Evolutionary conservation across 2,329 filamentous ascomycete genomes (phyloP), one percentile per base, ranked within the genome.

Genomic region (Mycosphaerelloides madeirae): DNA sequence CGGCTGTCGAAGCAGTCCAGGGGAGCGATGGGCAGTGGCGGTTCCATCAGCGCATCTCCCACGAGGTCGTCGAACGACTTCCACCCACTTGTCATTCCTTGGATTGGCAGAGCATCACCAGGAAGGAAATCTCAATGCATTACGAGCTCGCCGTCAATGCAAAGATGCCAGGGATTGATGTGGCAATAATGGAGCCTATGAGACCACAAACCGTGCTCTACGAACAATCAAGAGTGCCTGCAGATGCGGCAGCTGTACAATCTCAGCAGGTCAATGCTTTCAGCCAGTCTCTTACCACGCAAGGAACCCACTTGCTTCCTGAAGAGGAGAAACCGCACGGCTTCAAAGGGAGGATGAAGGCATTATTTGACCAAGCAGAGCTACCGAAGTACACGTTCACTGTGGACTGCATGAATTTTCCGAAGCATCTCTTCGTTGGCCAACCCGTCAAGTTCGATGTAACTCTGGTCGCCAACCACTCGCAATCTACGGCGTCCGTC

Each of bases 101-200:
- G 12, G 25, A 44, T 12, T 25, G 13, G 16, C 39, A 47, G 3
- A 16, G 31, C 13, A 16, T 46, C 18, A 8, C 20, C 29, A 37
- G 41, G 31, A 38, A 28, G 32, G 41, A 41, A 15, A 44, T 37
- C 9, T 44, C 9, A 31, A 28, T 40, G 28, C 35, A 19, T 14
- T 49, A 53, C 28, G 36, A 31, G 3, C 15, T 51, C 5, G 29
- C 25, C 25, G 31, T 41, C 29, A 35, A 31, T 12, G 45, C 39
- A 5, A 32, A 29, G 3, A 50, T 53, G 48, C 48, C 48, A 15
- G 47, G 47, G 4, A 46, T 53, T 29, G 44, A 50, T 25, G 43
- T 50, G 1, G 40, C 46, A 6, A 39, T 53, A 12, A 28, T 44
- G 11, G 20, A 47, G 19, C 43, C 34, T 6, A 28, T 35, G 6